Conservation (phyloP, 306 rosid genomes). For the Ziziphus jujuba region DNA sequence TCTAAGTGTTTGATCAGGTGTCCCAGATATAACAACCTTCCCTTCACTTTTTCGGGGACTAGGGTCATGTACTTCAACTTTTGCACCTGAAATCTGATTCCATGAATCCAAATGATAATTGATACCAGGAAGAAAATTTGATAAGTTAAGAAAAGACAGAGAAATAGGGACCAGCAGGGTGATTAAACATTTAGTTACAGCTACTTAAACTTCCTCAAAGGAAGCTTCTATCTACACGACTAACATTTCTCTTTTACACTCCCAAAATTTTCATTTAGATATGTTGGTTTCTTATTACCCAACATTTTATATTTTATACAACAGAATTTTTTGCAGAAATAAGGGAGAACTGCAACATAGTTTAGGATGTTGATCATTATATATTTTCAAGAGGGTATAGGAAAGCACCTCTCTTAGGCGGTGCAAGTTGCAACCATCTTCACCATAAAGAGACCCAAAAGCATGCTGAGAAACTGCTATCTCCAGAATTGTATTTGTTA, state of each 20-base stretch:
- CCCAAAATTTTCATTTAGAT: too few species aligned
- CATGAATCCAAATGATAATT: conserved; percentile 5
- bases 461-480: conserved; percentile 48
- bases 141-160: neutral
- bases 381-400: conserved; percentile 10
- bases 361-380: neutral
- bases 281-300: too few species aligned
- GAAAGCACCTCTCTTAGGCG: conserved; percentile 52
- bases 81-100: conserved; percentile 73
- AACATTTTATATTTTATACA: neutral
- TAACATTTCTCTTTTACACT: too few species aligned
- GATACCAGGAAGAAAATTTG: neutral
- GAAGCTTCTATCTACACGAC: too few species aligned
- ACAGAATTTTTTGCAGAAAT: conserved; percentile 1
- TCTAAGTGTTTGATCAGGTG: conserved; percentile 63
- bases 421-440: conserved; percentile 58
- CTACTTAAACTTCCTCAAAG: too few species aligned
- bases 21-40: conserved; percentile 64
- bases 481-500: conserved; percentile 65
- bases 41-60: conserved; percentile 46
- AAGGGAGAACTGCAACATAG: conserved; percentile 1
- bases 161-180: too few species aligned
- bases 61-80: conserved; percentile 56
- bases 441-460: conserved; percentile 60
- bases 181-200: too few species aligned